These are phyloP conservation scores for Neofusicoccum ribis DNA, from an alignment of 2,329 filamentous ascomycete genomes.

Conservation along the genomic window DNA sequence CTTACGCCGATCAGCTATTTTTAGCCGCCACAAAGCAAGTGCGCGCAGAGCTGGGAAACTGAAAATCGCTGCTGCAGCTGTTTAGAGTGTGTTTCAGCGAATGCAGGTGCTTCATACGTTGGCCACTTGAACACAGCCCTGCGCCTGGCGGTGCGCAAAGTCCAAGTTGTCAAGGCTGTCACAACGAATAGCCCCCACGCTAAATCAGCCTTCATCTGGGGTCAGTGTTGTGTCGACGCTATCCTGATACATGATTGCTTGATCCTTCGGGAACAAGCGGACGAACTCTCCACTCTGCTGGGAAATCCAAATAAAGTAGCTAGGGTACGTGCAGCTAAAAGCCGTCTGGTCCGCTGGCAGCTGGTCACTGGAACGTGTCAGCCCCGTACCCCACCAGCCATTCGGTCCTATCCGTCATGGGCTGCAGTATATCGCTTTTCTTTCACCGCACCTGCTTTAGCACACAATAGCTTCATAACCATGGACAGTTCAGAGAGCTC, in stretches of 20 bases:
- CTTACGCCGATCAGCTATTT: neutral
- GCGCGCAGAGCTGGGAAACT: neutral
- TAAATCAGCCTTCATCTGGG: neutral
- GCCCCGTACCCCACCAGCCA: too few relatives aligned
- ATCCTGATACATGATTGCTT: too few relatives aligned
- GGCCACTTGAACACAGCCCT: neutral
- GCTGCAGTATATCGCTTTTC: too few relatives aligned
- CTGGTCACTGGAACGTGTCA: neutral
- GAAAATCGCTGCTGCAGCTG: neutral
- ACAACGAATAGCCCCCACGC: neutral
- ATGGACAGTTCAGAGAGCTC: too few relatives aligned
- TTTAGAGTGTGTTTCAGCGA: neutral
- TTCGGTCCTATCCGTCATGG: too few relatives aligned
- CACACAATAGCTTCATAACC: neutral
- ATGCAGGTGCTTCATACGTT: too few relatives aligned
- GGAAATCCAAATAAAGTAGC: too few relatives aligned
- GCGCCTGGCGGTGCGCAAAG: neutral
- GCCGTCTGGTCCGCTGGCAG: neutral
- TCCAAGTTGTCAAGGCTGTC: neutral
- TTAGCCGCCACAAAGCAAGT: neutral
- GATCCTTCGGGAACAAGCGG: too few relatives aligned
- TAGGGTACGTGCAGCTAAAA: neutral
- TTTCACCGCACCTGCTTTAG: too few relatives aligned
- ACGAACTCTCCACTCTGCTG: too few relatives aligned
- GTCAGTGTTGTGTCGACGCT: too few relatives aligned